Percentiles rank a stretch among this genome's conserved stretches.
phyloP scores from a whole-genome alignment of 805 yeast species.

The Barnettozyma wickerhamii region DNA sequence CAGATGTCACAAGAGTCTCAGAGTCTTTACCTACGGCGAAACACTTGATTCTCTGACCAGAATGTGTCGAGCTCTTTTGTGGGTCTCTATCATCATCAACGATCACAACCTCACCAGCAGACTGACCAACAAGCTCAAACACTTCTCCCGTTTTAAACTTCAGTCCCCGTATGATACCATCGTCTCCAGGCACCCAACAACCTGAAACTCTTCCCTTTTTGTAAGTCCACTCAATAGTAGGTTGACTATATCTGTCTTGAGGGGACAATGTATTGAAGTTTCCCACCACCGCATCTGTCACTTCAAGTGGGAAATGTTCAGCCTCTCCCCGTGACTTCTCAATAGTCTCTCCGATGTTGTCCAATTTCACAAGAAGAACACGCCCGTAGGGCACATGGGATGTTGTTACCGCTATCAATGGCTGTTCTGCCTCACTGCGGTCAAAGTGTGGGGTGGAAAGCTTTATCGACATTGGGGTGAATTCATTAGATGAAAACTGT shows the following conservation, averaged over 20 bases:
- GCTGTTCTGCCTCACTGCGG: conserved; percentile 8
- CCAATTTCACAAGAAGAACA: conserved; percentile 49
- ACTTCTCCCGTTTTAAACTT: conserved; percentile 40
- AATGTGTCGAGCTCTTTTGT: background rate
- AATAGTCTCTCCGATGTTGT: conserved; percentile 17
- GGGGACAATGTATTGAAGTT: conserved; percentile 52
- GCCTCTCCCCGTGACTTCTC: background rate
- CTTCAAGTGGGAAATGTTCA: conserved; percentile 5
- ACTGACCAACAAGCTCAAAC: conserved; percentile 20
- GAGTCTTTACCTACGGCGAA: conserved; percentile 26
- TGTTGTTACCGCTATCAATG: conserved; percentile 58
- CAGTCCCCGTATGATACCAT: conserved; percentile 58
- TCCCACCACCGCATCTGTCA: conserved; percentile 31
- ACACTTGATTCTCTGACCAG: conserved; percentile 44
- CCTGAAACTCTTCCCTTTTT: conserved; percentile 35
- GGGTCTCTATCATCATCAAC: background rate
- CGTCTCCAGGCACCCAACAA: conserved; percentile 67
- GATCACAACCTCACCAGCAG: background rate
- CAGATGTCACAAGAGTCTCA: conserved; percentile 45
- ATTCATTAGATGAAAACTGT: conserved; percentile 60
- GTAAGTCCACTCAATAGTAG: conserved; percentile 42
- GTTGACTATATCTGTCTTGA: conserved; percentile 61
- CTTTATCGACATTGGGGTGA: conserved; percentile 49
- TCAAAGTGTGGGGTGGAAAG: conserved; percentile 17
- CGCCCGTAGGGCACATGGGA: conserved; percentile 79